phyloP scores from a whole-genome alignment of 2,329 filamentous ascomycete species.

The Simplicillium aogashimaense region DNA sequence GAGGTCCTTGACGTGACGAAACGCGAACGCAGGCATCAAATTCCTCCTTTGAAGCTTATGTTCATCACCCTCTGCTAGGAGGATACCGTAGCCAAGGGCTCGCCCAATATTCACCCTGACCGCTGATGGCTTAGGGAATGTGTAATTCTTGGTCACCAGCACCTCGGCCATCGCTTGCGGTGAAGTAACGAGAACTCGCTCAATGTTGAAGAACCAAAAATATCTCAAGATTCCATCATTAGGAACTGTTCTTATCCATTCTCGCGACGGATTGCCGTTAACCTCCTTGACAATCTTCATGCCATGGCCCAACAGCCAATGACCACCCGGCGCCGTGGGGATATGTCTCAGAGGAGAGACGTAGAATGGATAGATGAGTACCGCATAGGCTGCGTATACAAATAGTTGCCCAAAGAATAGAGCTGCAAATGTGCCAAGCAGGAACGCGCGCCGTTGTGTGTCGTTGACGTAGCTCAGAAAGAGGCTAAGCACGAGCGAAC shows the following conservation, averaged over 20 bases:
- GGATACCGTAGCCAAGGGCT: slow-evolving; percentile 30
- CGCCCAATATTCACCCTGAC: slow-evolving; percentile 6
- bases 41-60: slow-evolving; percentile 63
- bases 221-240: slow-evolving; percentile 64
- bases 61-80: slow-evolving; percentile 58
- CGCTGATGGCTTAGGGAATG: slow-evolving; percentile 10
- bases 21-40: slow-evolving; percentile 56
- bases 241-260: slow-evolving; percentile 47
- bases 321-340: slow-evolving; percentile 31
- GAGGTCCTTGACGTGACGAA: slow-evolving; percentile 58
- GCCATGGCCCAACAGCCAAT: slow-evolving; percentile 38
- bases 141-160: slow-evolving; percentile 6
- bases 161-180: slow-evolving; percentile 3
- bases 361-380: slow-evolving; percentile 37
- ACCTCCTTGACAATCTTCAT: slow-evolving; percentile 25
- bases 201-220: slow-evolving; percentile 49
- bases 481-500: no score
- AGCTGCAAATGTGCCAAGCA: slow-evolving; percentile 16
- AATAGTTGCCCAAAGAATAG: slow-evolving; percentile 25
- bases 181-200: slow-evolving; percentile 27
- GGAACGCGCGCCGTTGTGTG: no score
- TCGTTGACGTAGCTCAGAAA: no score
- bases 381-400: slow-evolving; percentile 26
- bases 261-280: slow-evolving; percentile 32
- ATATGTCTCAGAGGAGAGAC: slow-evolving; percentile 39